These are phyloP conservation scores for Helminthosporium solani DNA, from an alignment of 2,329 filamentous ascomycete genomes.

Conservation along the genomic window DNA sequence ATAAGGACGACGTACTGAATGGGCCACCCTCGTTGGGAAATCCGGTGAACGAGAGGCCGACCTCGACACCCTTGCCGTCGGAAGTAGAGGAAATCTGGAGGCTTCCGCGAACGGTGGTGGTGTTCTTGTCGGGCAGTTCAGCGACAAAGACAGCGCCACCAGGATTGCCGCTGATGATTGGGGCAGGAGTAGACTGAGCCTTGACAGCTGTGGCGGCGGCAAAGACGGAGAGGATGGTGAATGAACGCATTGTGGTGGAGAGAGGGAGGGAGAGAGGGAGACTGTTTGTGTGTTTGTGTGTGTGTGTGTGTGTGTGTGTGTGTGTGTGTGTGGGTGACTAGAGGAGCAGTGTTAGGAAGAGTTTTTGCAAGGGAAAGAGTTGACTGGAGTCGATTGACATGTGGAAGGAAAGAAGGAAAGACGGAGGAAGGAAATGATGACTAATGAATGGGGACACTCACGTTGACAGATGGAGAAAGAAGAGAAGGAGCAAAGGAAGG, in stretches of 20 bases:
- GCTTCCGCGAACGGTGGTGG: conserved; percentile 37
- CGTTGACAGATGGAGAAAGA: neutral
- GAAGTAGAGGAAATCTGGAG: conserved; percentile 34
- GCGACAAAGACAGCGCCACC: conserved; percentile 43
- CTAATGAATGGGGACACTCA: conserved; percentile 5
- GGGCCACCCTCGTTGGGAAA: conserved; percentile 47
- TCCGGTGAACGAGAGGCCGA: conserved; percentile 44
- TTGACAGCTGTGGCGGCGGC: conserved; percentile 31
- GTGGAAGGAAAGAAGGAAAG: conserved; percentile 3
- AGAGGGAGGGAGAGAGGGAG: no score
- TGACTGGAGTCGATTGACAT: neutral
- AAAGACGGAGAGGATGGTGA: conserved; percentile 28
- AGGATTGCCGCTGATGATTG: conserved; percentile 41
- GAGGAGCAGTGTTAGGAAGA: neutral
- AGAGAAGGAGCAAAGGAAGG: no score
- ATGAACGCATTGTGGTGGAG: conserved; percentile 37
- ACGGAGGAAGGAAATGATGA: conserved; percentile 2
- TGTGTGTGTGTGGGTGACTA: no score
- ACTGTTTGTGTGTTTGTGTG: no score
- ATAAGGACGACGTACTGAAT: conserved; percentile 38
- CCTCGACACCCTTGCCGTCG: conserved; percentile 43
- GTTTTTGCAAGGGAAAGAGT: conserved; percentile 11
- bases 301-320: no score
- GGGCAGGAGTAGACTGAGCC: conserved; percentile 36
- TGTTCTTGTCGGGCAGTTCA: conserved; percentile 35